Percentiles rank a stretch among this genome's conserved stretches.
Conservation (phyloP, 805 yeast species). For the Komagataella mondaviorum region DNA sequence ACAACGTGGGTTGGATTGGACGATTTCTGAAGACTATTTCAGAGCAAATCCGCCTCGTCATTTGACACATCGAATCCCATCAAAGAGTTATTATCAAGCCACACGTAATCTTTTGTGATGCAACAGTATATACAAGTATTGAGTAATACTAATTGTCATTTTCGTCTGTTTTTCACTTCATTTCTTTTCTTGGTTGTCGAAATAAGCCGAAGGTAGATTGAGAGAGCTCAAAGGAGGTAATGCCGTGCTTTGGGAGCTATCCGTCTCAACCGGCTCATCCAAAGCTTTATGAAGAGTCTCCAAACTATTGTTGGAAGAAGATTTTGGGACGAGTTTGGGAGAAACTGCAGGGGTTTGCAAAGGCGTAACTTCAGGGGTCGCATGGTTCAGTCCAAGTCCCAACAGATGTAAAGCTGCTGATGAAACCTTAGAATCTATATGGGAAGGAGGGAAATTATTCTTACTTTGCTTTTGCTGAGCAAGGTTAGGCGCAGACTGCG, state of each 20-base stretch:
- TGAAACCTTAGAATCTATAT: constrained; percentile 7
- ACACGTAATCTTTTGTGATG: neutral
- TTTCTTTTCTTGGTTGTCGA: neutral
- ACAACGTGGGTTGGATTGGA: neutral
- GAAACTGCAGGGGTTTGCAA: constrained; percentile 23
- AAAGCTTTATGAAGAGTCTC: constrained; percentile 5
- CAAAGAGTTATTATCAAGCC: neutral
- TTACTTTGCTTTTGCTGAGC: constrained; percentile 2
- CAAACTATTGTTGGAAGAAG: constrained; percentile 2
- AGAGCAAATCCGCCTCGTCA: neutral
- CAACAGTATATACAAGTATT: neutral
- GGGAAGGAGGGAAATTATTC: neutral
- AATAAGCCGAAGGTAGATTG: constrained; percentile 15
- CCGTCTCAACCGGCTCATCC: neutral
- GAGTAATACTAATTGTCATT: neutral
- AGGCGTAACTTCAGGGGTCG: constrained; percentile 19
- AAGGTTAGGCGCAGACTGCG: constrained; percentile 4
- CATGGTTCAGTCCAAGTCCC: constrained; percentile 9
- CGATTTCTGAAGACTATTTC: neutral
- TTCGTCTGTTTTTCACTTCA: neutral
- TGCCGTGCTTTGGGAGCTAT: constrained; percentile 5
- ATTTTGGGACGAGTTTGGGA: constrained; percentile 13
- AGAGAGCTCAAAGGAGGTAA: constrained; percentile 38
- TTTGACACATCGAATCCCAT: neutral
- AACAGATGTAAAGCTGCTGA: constrained; percentile 16